Evolutionary conservation across 768 basidiomycete genomes (phyloP).

Genomic region (Tricholoma sp.): DNA sequence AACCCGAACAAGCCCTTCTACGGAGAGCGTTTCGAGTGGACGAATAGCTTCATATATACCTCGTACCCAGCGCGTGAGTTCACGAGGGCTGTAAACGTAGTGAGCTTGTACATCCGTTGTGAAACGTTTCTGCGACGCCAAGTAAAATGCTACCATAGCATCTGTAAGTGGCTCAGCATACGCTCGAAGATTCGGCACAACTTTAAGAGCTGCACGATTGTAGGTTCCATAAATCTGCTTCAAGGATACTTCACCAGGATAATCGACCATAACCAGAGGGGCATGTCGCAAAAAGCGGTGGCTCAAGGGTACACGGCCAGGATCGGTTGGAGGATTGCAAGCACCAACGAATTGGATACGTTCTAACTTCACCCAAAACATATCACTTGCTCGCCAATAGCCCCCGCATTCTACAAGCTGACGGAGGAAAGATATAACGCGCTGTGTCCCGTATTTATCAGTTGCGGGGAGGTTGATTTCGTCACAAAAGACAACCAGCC

Average conservation of each 20-base stretch:
- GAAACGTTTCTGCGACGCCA: constrained; percentile 90
- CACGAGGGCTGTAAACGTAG: constrained; percentile 98
- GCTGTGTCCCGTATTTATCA: constrained; percentile 98
- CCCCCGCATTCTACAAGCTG: constrained; percentile 94
- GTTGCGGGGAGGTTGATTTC: constrained; percentile 97
- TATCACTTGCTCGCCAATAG: constrained; percentile 91
- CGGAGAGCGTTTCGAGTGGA: constrained; percentile 87
- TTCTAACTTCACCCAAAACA: constrained; percentile 96
- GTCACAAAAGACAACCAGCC: constrained; percentile 99
- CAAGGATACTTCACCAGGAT: constrained; percentile 93
- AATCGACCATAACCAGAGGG: constrained; percentile 98
- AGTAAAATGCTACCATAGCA: constrained; percentile 96
- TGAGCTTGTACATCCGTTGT: constrained; percentile 97
- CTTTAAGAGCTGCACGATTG: constrained; percentile 92
- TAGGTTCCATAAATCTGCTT: constrained; percentile 99
- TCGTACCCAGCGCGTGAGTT: constrained; percentile 95
- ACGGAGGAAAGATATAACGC: constrained; percentile 97
- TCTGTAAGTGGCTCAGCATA: constrained; percentile 94
- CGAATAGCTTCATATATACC: constrained; percentile 97
- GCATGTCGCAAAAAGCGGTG: constrained; percentile 98
- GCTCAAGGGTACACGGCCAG: constrained; percentile 96
- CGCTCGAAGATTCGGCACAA: constrained; percentile 87
- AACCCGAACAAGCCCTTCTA: constrained; percentile 92
- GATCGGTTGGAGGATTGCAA: constrained; percentile 98
- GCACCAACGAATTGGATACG: constrained; percentile 99